These are phyloP conservation scores for Phoma sp. DNA, from an alignment of 2,329 filamentous ascomycete genomes.

Conservation along the genomic window DNA sequence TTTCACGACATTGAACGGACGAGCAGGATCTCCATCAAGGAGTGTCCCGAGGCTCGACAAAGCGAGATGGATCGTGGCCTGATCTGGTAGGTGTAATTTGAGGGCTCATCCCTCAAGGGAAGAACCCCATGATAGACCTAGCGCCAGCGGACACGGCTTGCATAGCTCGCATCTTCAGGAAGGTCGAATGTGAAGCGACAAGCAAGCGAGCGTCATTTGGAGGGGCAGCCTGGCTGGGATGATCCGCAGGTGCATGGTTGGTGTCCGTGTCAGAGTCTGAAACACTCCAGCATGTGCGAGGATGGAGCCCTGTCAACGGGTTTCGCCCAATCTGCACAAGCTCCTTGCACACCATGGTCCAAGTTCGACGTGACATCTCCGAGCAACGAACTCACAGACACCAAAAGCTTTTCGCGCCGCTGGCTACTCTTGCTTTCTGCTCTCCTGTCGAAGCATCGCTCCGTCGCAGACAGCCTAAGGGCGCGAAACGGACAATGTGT, in stretches of 20 bases:
- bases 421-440: not conserved
- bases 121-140: constrained; percentile 13
- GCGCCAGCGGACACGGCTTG: constrained; percentile 14
- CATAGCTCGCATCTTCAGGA: constrained; percentile 13
- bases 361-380: constrained; percentile 9
- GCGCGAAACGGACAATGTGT: constrained; percentile 1
- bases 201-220: constrained; percentile 12
- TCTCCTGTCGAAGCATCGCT: not conserved
- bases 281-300: constrained; percentile 14
- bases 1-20: constrained; percentile 38
- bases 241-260: constrained; percentile 5
- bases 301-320: constrained; percentile 10
- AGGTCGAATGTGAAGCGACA: constrained; percentile 17
- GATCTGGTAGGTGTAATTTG: constrained; percentile 17
- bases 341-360: constrained; percentile 2
- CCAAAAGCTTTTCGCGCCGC: not conserved
- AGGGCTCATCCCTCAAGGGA: constrained; percentile 10
- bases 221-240: constrained; percentile 15
- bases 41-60: constrained; percentile 13
- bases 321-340: constrained; percentile 6
- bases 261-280: constrained; percentile 17
- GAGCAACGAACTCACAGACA: constrained; percentile 1
- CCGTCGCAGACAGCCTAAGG: not conserved
- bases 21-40: constrained; percentile 38
- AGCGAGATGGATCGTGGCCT: constrained; percentile 10